These are phyloP conservation scores for Apiotrichum veenhuisii DNA, from an alignment of 1,284 basidiomycete genomes.

Conservation along the genomic window DNA sequence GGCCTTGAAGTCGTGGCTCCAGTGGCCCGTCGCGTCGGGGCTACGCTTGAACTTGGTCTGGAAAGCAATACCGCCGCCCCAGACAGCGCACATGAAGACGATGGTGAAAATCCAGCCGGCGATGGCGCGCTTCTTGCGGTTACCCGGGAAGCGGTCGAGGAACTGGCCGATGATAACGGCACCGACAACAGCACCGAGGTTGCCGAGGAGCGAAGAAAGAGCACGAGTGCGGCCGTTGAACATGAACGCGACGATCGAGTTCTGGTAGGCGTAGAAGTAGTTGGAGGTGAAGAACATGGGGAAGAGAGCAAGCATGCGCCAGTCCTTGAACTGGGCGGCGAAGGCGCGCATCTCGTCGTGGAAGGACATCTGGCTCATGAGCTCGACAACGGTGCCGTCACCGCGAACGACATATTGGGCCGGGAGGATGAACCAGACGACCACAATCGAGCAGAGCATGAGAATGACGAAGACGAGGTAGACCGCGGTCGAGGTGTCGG, in stretches of 20 bases:
- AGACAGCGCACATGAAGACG: conserved; percentile 31
- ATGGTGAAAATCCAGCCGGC: conserved; percentile 29
- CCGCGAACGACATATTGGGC: conserved; percentile 35
- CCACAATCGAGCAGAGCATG: conserved; percentile 36
- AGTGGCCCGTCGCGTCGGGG: not conserved
- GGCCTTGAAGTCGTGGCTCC: not conserved
- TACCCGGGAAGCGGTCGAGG: conserved; percentile 37
- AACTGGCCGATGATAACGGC: conserved; percentile 39
- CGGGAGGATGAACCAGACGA: conserved; percentile 37
- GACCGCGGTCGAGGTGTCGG: conserved; percentile 35
- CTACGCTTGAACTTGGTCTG: conserved; percentile 21
- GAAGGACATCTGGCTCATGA: conserved; percentile 21
- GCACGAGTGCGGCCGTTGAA: conserved; percentile 42
- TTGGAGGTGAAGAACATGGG: conserved; percentile 35
- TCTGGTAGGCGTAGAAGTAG: conserved; percentile 22
- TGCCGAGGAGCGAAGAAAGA: conserved; percentile 33
- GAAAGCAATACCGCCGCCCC: conserved; percentile 38
- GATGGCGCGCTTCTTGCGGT: conserved; percentile 33
- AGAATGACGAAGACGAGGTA: conserved; percentile 47
- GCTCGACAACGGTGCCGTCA: conserved; percentile 39
- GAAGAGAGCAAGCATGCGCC: conserved; percentile 36
- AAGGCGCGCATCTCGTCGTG: conserved; percentile 32
- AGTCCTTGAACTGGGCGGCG: conserved; percentile 33
- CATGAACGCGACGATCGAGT: conserved; percentile 33
- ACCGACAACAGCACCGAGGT: conserved; percentile 39